phyloP scores from a whole-genome alignment of 2,329 filamentous ascomycete species.

The Byssochlamys sp. region DNA sequence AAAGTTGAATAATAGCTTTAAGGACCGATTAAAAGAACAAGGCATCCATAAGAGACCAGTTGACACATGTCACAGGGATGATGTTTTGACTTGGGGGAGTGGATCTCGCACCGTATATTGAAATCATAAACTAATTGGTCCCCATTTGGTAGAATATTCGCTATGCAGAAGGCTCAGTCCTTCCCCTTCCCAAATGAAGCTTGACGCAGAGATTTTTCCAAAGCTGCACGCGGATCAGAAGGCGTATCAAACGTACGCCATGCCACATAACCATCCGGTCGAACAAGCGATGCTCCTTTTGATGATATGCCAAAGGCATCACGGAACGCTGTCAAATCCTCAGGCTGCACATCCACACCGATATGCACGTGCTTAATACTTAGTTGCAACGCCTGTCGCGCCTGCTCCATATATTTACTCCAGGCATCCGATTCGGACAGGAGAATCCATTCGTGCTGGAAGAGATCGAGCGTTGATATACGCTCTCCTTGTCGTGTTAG shows the following conservation, averaged over 20 bases:
- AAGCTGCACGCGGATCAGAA: constrained; percentile 12
- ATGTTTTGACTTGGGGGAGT: too few relatives aligned
- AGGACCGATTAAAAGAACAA: too few relatives aligned
- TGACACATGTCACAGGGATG: too few relatives aligned
- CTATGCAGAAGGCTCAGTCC: background rate
- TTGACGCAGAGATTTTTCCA: background rate
- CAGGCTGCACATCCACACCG: constrained; percentile 5
- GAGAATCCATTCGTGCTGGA: constrained; percentile 18
- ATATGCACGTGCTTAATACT: constrained; percentile 6
- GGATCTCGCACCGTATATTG: too few relatives aligned
- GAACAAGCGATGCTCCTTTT: constrained; percentile 21
- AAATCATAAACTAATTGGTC: too few relatives aligned
- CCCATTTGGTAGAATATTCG: background rate
- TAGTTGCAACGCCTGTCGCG: constrained; percentile 6
- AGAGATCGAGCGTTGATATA: constrained; percentile 24
- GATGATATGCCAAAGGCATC: constrained; percentile 17
- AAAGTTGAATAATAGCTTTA: too few relatives aligned
- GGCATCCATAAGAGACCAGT: too few relatives aligned
- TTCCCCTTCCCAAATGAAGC: background rate
- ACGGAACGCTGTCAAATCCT: constrained; percentile 9
- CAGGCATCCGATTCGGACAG: constrained; percentile 14
- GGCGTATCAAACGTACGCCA: constrained; percentile 19
- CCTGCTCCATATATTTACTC: constrained; percentile 6
- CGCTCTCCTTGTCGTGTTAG: constrained; percentile 12
- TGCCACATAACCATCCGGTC: constrained; percentile 28